Conservation (phyloP, 495 filamentous ascomycete genomes). For the Hypoxylon fuscum region DNA sequence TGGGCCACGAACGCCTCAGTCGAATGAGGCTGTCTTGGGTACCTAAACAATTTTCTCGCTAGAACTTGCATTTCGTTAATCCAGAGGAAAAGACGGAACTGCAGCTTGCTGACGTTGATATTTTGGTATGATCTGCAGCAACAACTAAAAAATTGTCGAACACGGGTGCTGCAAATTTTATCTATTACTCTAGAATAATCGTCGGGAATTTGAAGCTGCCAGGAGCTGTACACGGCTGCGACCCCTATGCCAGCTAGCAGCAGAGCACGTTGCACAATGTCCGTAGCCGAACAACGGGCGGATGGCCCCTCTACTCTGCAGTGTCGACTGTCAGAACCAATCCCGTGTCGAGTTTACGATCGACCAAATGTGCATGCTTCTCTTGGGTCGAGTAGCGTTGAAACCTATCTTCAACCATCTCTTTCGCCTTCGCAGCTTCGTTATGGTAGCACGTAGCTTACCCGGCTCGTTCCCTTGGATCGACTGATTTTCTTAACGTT, state of each 20-base stretch:
- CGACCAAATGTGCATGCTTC: neutral
- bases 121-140: slow-evolving; percentile 17
- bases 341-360: slow-evolving; percentile 1
- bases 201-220: slow-evolving; percentile 2
- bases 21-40: slow-evolving; percentile 11
- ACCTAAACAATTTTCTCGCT: neutral
- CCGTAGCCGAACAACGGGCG: slow-evolving; percentile 4
- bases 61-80: slow-evolving; percentile 4
- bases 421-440: neutral
- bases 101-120: slow-evolving; percentile 4
- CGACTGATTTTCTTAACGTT: slow-evolving; percentile 69
- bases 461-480: slow-evolving; percentile 63
- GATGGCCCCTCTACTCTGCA: neutral
- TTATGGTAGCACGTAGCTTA: slow-evolving; percentile 60
- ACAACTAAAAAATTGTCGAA: neutral
- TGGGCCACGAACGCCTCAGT: slow-evolving; percentile 22
- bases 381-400: neutral
- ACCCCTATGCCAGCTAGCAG: slow-evolving; percentile 4
- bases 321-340: slow-evolving; percentile 7
- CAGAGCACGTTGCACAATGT: slow-evolving; percentile 12
- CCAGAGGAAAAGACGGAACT: neutral
- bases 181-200: slow-evolving; percentile 13
- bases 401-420: neutral
- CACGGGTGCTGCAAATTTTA: neutral
- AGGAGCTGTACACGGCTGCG: slow-evolving; percentile 11